Evolutionary conservation across 2,329 filamentous ascomycete genomes (phyloP).

Genomic region (Botrytis pseudocinerea): DNA sequence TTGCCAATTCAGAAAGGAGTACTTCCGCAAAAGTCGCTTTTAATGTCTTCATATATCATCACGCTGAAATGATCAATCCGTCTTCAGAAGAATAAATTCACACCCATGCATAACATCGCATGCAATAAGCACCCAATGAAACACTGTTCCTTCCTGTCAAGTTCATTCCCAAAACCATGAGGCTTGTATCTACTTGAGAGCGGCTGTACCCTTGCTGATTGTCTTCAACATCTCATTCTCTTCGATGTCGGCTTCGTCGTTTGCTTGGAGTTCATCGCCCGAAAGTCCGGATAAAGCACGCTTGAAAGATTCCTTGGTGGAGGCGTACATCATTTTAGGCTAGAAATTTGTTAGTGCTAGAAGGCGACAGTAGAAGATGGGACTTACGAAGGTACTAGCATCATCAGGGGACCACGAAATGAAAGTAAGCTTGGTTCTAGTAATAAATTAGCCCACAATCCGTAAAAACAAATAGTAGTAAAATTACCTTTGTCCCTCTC

Average conservation of each 20-base stretch:
- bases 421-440: slow-evolving; percentile 76
- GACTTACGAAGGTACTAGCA: slow-evolving; percentile 64
- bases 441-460: slow-evolving; percentile 28
- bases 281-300: slow-evolving; percentile 74
- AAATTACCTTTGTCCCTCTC: slow-evolving; percentile 69
- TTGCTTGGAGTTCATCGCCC: slow-evolving; percentile 73
- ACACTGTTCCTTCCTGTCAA: slow-evolving; percentile 24
- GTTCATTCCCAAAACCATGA: slow-evolving; percentile 20
- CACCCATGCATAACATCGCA: slow-evolving; percentile 24
- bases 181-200: slow-evolving; percentile 16
- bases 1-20: slow-evolving; percentile 13
- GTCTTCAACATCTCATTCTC: slow-evolving; percentile 68
- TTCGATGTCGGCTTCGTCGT: slow-evolving; percentile 81
- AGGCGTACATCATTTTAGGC: slow-evolving; percentile 89
- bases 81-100: slow-evolving; percentile 23
- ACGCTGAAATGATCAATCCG: slow-evolving; percentile 23
- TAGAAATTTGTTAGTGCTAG: slow-evolving; percentile 41
- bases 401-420: slow-evolving; percentile 81
- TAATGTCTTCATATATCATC: slow-evolving; percentile 25
- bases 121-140: slow-evolving; percentile 39
- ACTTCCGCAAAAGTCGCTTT: slow-evolving; percentile 24
- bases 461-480: slow-evolving; percentile 28
- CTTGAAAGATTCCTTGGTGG: slow-evolving; percentile 85
- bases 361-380: background rate
- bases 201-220: slow-evolving; percentile 55